Evolutionary conservation across 306 rosid genomes (phyloP).

Genomic region (Cucurbita pepo): DNA sequence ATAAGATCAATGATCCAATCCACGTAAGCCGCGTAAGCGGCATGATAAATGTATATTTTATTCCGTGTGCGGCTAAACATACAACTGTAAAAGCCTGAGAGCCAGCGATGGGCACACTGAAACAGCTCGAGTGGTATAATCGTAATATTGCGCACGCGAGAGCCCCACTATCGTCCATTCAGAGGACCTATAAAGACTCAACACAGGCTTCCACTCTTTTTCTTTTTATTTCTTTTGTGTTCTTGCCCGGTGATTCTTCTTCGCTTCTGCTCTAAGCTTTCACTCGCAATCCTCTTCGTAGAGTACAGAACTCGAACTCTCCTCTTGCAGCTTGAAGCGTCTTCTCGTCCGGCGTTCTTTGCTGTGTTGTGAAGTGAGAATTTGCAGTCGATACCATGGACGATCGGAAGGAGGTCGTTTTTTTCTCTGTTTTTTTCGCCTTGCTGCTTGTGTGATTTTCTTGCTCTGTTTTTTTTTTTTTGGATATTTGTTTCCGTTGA

Average conservation of each 20-base stretch:
- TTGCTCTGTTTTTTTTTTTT: neutral
- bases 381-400: constrained; percentile 36
- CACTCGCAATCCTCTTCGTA: neutral
- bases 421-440: constrained; percentile 2
- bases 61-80: neutral
- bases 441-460: neutral
- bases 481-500: constrained; percentile 8
- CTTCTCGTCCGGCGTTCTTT: neutral
- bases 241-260: neutral
- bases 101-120: neutral
- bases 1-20: neutral
- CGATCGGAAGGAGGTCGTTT: constrained; percentile 72
- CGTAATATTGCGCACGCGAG: constrained; percentile 3
- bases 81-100: constrained; percentile 1
- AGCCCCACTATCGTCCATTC: neutral
- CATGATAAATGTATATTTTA: neutral
- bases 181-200: neutral
- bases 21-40: constrained; percentile 1
- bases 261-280: neutral
- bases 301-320: neutral
- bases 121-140: neutral
- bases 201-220: neutral
- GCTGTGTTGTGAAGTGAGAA: neutral
- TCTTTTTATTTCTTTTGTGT: neutral
- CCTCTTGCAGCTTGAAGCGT: neutral